phyloP scores from a whole-genome alignment of 108 stramenopile genomes.

The Craspedostauros australis region DNA sequence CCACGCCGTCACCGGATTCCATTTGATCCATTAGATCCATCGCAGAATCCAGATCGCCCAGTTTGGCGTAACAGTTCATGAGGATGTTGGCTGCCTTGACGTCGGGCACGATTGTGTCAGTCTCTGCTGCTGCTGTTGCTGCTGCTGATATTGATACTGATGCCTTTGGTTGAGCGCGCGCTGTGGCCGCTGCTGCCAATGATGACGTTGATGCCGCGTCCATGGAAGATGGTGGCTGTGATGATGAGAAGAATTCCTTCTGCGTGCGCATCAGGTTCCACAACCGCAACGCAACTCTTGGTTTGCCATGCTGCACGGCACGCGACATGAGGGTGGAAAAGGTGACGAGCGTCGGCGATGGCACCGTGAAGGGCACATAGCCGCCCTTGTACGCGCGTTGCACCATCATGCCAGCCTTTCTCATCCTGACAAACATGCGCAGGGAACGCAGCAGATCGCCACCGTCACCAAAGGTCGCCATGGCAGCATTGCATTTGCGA shows the following conservation, averaged over 20 bases:
- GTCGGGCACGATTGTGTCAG: slow-evolving; percentile 48
- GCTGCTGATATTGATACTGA: slow-evolving; percentile 3
- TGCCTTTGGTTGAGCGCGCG: neutral
- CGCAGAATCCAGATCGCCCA: slow-evolving; percentile 50
- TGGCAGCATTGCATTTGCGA: slow-evolving; percentile 61
- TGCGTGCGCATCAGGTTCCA: slow-evolving; percentile 69
- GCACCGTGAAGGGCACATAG: slow-evolving; percentile 16
- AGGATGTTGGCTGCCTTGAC: slow-evolving; percentile 81
- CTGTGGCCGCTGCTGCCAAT: neutral
- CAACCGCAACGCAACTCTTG: slow-evolving; percentile 64
- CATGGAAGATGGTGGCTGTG: neutral
- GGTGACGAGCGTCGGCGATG: slow-evolving; percentile 73
- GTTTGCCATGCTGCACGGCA: slow-evolving; percentile 67
- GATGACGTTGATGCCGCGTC: slow-evolving; percentile 8
- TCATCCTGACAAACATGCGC: slow-evolving; percentile 76
- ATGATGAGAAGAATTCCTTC: slow-evolving; percentile 43
- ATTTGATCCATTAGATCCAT: slow-evolving; percentile 63
- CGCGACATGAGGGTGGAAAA: slow-evolving; percentile 87
- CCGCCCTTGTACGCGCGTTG: slow-evolving; percentile 6
- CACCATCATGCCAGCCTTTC: slow-evolving; percentile 43
- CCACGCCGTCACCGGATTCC: slow-evolving; percentile 25
- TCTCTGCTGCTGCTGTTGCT: neutral
- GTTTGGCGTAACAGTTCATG: slow-evolving; percentile 83
- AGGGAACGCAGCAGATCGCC: slow-evolving; percentile 74
- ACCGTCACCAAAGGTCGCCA: slow-evolving; percentile 77